Percentiles rank a stretch among this genome's conserved stretches.
Conservation (phyloP, 306 rosid species). For the Quercus suber region DNA sequence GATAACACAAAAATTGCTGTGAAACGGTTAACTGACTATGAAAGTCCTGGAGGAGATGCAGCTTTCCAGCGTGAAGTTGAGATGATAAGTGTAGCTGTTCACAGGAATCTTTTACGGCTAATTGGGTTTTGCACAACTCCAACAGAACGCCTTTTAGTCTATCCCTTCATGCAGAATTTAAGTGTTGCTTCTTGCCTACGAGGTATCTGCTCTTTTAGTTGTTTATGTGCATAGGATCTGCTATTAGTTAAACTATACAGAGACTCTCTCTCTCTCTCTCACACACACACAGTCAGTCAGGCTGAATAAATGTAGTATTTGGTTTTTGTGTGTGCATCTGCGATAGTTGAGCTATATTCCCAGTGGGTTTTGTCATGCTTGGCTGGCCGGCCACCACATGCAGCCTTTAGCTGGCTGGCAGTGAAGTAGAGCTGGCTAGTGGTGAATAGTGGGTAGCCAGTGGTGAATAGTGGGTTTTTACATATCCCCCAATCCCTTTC, state of each 20-base stretch:
- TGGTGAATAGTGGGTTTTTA: background rate
- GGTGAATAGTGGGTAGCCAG: background rate
- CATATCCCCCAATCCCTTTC: too few relatives aligned
- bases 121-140: slow-evolving; percentile 95
- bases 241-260: background rate
- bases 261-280: background rate
- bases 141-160: slow-evolving; percentile 89
- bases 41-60: slow-evolving; percentile 97
- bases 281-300: background rate
- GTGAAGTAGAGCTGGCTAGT: background rate
- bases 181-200: slow-evolving; percentile 91
- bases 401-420: background rate
- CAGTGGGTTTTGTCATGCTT: background rate
- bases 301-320: background rate
- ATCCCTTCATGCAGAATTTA: slow-evolving; percentile 96
- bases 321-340: background rate
- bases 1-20: slow-evolving; percentile 93
- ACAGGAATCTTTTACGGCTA: slow-evolving; percentile 75
- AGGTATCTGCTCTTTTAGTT: slow-evolving; percentile 41
- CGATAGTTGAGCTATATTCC: background rate
- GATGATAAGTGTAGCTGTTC: slow-evolving; percentile 99
- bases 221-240: background rate
- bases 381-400: background rate
- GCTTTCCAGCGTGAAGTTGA: slow-evolving; percentile 99
- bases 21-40: slow-evolving; percentile 86